A percentile compares a stretch with the other conserved stretches of the same genome.
Evolutionary conservation across 1,284 basidiomycete genomes (phyloP).

Genomic region (Apiotrichum gamsii): DNA sequence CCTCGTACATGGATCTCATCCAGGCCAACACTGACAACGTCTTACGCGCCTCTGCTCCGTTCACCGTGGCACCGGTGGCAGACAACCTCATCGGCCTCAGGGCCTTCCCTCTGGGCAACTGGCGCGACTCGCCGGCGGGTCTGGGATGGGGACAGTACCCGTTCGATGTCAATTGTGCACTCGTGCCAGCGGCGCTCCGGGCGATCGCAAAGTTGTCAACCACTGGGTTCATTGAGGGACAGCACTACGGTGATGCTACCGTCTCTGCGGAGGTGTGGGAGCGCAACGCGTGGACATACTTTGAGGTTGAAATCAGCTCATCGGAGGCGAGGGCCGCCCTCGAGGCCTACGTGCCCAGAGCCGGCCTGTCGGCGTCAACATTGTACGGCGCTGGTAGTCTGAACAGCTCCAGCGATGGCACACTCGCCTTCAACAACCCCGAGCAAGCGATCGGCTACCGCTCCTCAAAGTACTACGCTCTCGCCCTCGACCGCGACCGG

Average conservation of each 20-base stretch:
- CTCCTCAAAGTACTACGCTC: conserved; percentile 35
- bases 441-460: conserved; percentile 13
- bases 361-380: conserved; percentile 44
- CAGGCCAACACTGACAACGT: conserved; percentile 22
- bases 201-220: conserved; percentile 48
- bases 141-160: conserved; percentile 52
- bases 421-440: conserved; percentile 9
- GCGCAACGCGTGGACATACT: conserved; percentile 46
- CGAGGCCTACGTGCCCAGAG: conserved; percentile 47
- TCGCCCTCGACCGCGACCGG: conserved; percentile 42
- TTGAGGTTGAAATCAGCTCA: conserved; percentile 47
- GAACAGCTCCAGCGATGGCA: conserved; percentile 8
- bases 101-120: conserved; percentile 49
- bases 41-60: conserved; percentile 40
- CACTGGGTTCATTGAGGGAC: conserved; percentile 43
- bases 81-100: conserved; percentile 44
- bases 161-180: conserved; percentile 53
- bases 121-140: conserved; percentile 53
- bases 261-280: conserved; percentile 49
- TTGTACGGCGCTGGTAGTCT: conserved; percentile 24
- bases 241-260: conserved; percentile 40
- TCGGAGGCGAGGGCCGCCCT: conserved; percentile 43
- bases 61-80: conserved; percentile 40
- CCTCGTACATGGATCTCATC: conserved; percentile 45
- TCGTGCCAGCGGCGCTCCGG: conserved; percentile 52